Base-by-base conservation (phyloP, 768 basidiomycete species). In the Coprinopsis strossmayeri region DNA sequence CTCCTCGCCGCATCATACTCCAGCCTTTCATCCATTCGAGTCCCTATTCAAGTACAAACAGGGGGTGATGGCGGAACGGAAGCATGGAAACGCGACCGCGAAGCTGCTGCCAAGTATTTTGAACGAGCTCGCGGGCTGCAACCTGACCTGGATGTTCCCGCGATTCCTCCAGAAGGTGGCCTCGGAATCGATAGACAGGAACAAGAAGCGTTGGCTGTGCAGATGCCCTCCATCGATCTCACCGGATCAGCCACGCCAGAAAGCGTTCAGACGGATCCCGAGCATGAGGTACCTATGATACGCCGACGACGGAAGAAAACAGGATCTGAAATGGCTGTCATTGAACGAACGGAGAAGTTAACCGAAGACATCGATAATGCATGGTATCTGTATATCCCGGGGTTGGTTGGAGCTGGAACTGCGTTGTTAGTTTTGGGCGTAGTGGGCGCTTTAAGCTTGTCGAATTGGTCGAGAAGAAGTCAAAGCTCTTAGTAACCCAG, bases 331-430 rank as follows among this genome's bases (percentile, higher is more conserved):
- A 82, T 79, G 50, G 61, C 76, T 54, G 59, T 72, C 23, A 49
- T 74, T 17, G 55, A 77, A 50, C 57, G 68, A 38, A 64, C 73
- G 55, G 67, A 70, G 30, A 70, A 71, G 51, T 64, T 67, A 24
- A 59, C 74, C 43, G 78, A 79, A 18, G 81, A 82, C 28, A 69
- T 83, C 32, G 85, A 88, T 48, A 77, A 71, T 62, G 74, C 85
- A 20, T 91, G 88, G 88, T 90, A 87, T 57, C 57, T 90, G 42
- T 86, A 87, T 51, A 68, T 91, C 34, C 88, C 88, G 2, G 82
- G 85, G 21, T 62, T 91, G 53, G 81, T 91, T 5, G 88, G 88
- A 7, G 88, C 87, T 21, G 88, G 87, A n/a, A 89, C 87, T 18
- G 88, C 88, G 37, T 59, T 91, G 48, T 71, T 89, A 35, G 84